Percentiles rank a stretch among this genome's conserved stretches.
phyloP scores from a whole-genome alignment of 371 early-diverging fungal species.

The Mycotypha africana region DNA sequence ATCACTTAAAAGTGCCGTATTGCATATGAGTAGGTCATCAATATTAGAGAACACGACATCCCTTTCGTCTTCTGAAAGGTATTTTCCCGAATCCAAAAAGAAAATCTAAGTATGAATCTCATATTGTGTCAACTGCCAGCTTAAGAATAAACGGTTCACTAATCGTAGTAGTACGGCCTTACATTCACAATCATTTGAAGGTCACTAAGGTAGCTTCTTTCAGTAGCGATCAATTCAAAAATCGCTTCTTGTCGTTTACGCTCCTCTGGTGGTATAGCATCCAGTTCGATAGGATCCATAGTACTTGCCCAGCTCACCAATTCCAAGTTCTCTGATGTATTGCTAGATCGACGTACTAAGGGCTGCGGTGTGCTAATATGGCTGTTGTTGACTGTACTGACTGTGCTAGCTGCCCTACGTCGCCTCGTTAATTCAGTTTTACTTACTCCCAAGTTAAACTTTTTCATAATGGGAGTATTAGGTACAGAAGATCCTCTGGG shows the following conservation, averaged over 20 bases:
- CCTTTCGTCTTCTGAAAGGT: conserved; percentile 32
- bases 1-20: conserved; percentile 67
- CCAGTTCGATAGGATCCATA: conserved; percentile 35
- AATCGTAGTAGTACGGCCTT: conserved; percentile 9
- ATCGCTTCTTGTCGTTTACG: conserved; percentile 85
- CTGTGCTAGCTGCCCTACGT: conserved; percentile 41
- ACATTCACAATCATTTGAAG: conserved; percentile 79
- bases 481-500: conserved; percentile 31
- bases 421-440: conserved; percentile 26
- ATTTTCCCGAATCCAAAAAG: conserved; percentile 41
- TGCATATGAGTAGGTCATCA: conserved; percentile 63
- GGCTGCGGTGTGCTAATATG: conserved; percentile 7
- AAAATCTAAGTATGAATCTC: too few relatives aligned
- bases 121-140: too few relatives aligned
- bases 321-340: conserved; percentile 18
- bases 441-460: conserved; percentile 20
- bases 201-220: conserved; percentile 76
- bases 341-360: conserved; percentile 7
- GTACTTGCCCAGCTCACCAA: conserved; percentile 40
- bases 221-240: conserved; percentile 82
- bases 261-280: conserved; percentile 50
- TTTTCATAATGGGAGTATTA: conserved; percentile 40
- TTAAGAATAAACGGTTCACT: too few relatives aligned
- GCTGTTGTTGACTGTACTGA: conserved; percentile 16
- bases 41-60: conserved; percentile 63